Base-by-base conservation (phyloP, 2,329 filamentous ascomycete species). In the Fusarium euwallaceae region DNA sequence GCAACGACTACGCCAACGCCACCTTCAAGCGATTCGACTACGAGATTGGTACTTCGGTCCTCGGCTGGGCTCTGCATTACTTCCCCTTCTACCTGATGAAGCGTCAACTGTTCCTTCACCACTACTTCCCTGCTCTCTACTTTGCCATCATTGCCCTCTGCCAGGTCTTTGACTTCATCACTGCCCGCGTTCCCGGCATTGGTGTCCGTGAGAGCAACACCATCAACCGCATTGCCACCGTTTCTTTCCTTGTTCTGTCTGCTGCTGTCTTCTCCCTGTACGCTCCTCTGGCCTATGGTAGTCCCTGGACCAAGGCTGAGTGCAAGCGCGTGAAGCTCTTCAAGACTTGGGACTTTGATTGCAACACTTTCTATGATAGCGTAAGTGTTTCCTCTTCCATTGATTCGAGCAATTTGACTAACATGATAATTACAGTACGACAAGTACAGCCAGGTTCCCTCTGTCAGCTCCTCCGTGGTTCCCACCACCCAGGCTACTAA, bases 1-100 rank as follows among this genome's bases (percentile, higher is more conserved):
- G 88, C 88, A 89, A 91, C 77, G 97, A 99, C 84, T 98, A 99
- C 83, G 86, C 89, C 70, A 92, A 93, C 81, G 83, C 91, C 59
- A 93, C 90, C 43, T 97, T 98, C 88, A 98, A 98, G 87, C 94
- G 97, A 66, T 99, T 98, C 83, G 97, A 98, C 84, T 98, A 98
- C 81, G 97, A 99, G 84, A 91, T 98, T 69, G 97, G 97, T 71
- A 94, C 92, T 63, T 95, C 92, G 20, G 93, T 98, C 36, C 90
- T 99, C 10, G 97, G 94, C 76, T 99, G 97, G 97, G 95, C 94
- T 58, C 93, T 99, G 83, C 97, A 99, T 85, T 99, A 98, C 87
- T 98, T 99, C 88, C 97, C 97, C 12, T 99, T 99, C 87, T 99
- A 92, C 87, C 90, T 99, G 67, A 98, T 99, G 97, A 92, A 97